Base-by-base conservation (phyloP, 441 rosid species). In the Croton laevigatus region DNA sequence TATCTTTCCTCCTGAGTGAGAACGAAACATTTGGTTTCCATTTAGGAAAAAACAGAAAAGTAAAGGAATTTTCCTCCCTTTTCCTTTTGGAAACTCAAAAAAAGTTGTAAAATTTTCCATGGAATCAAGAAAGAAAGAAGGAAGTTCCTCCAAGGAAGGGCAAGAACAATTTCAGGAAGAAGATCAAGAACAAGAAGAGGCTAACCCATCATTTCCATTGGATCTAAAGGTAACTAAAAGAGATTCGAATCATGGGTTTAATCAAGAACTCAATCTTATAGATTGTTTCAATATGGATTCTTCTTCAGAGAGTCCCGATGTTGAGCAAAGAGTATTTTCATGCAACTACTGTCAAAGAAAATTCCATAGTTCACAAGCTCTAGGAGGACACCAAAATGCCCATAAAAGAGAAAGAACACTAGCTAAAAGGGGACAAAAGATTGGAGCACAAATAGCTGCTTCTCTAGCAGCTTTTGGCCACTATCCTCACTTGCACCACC, bases 311-410 rank as follows among this genome's bases (percentile, higher is more conserved):
- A 54, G 67, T 59, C 59, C 73, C 65, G 80, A 72, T 32, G 71
- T 54, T 17, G 89, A 91, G 70, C 89, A 82, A 65, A 76, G 88
- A 76, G 88, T 89, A 4, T 90, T 92, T 85, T 80, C 91, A 34
- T 92, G 97, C 81, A 88, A 84, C 83, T 92, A 88, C 64, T 92
- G 97, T 73, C 92, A 89, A 71, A 86, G 94, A 66, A 86, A 84
- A 65, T 92, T 92, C 84, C 88, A 86, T 69, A 90, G 91, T 73
- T 92, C 94, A 48, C 97, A 92, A 78, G 97, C 97, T 10, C 89
- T 92, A 5, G 97, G 97, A 53, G 97, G 97, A 4, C 97, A 92
- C 70, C 97, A 92, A 75, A 92, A 92, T 79, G 97, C 97, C 7
- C 97, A 92, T 72, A 92, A 92, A 72, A 82, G 94, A 81, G 97